Base-by-base conservation (phyloP, 805 yeast genomes). In the Kodamaea laetipori region DNA sequence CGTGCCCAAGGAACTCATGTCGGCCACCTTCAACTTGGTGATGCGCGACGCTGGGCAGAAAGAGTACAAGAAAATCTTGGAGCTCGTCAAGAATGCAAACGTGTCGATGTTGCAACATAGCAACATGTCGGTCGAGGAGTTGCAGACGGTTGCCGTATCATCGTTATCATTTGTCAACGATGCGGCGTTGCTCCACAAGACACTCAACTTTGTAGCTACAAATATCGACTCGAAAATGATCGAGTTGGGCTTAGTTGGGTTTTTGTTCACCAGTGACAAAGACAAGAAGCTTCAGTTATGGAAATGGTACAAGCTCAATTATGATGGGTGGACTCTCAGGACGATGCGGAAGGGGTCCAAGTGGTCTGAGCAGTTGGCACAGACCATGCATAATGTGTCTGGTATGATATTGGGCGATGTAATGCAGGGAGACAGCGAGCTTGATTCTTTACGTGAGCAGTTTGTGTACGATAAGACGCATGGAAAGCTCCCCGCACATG, bases 31-130 rank as follows among this genome's bases (percentile, higher is more conserved):
- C 39, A 64, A 71, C 9, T 60, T 74, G 8, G 60, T 70, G 3
- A 63, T 80, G 25, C 57, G 62, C 21, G 60, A 62, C 4, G 62
- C 66, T 32, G 63, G 64, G 27, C 60, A 63, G 39, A 76, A 78
- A 50, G 81, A 79, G 27, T 84, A 82, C 73, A 84, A 84, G 58
- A 81, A 77, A 51, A 62, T 82, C 4, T 61, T 75, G 25, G 78
- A 77, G 24, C 57, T 82, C 13, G 76, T 74, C 9, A 80, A 79
- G 48, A 71, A 72, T 44, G 69, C 82, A 5, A 67, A 73, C 34
- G 69, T 70, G 2, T 72, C 79, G 4, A 64, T 66, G 8, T 56
- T 66, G 52, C 63, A 62, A 8, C 66, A 74, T 47, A 57, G 76
- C 4, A 60, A 69, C 44, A 56, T 57, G 2, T 36, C 51, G 4